Percentiles rank a stretch among this genome's conserved stretches.
Evolutionary conservation across 108 stramenopile species (phyloP).

Genomic region (Cyclotella cryptica): DNA sequence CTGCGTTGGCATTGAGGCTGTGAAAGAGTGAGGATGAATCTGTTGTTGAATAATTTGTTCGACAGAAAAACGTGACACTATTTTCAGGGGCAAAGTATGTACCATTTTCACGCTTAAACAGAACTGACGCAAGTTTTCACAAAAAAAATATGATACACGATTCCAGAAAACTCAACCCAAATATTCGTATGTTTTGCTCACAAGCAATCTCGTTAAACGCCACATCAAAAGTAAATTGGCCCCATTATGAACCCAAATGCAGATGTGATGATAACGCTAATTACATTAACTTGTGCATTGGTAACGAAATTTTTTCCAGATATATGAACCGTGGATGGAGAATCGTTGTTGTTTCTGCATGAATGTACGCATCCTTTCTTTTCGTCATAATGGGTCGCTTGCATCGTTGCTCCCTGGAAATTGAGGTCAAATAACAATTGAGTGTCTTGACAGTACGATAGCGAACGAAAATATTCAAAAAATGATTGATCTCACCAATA

Average conservation of each 20-base stretch:
- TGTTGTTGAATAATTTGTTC: too few species aligned
- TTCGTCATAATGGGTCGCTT: conserved; percentile 54
- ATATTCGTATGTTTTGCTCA: not conserved
- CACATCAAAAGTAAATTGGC: conserved; percentile 42
- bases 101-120: too few species aligned
- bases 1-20: too few species aligned
- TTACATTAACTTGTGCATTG: conserved; percentile 85
- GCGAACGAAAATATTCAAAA: not conserved
- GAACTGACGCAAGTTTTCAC: too few species aligned
- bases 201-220: not conserved
- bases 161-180: not conserved
- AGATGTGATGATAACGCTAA: conserved; percentile 67
- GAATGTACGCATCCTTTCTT: too few species aligned
- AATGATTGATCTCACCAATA: conserved; percentile 48
- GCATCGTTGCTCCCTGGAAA: conserved; percentile 69
- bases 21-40: too few species aligned
- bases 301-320: conserved; percentile 63
- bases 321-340: conserved; percentile 21
- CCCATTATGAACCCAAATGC: conserved; percentile 62
- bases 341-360: too few species aligned
- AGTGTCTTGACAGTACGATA: too few species aligned
- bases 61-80: too few species aligned
- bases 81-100: too few species aligned
- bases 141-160: not conserved
- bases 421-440: too few species aligned